Base-by-base conservation (phyloP, 805 yeast genomes). In the Ogataea paraovalis region DNA sequence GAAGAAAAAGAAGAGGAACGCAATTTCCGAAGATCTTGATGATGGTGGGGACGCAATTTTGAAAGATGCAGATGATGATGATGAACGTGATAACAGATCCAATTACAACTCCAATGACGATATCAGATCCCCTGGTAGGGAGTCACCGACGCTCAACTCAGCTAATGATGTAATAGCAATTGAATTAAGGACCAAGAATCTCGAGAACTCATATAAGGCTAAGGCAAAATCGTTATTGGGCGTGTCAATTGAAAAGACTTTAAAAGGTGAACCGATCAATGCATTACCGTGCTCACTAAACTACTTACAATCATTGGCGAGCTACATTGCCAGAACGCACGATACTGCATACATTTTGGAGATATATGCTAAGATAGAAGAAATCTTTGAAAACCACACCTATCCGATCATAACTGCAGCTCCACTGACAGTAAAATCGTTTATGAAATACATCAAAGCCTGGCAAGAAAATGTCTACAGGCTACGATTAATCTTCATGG, bases 391-490 rank as follows among this genome's bases (percentile, higher is more conserved):
- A 23, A 23, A 23, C n/a, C 13, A 13, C 5, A 14, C 12, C 22
- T 21, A n/a, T 14, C 30, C 41, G 4, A 3, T 22, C 5, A 16
- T 39, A 3, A 39, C 10, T 14, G 7, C 7, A n/a, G 13, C 21
- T 9, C 21, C 19, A 16, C 21, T 34, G 4, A 34, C 44, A 3
- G 22, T 42, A 4, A 22, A 33, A 32, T 22, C 25, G 14, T 53
- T 53, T 37, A 10, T 54, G 3, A 9, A 16, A 1, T 28, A 40
- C 42, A 56, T 42, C 38, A 20, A 41, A 13, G n/a, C 32, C 3
- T 58, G 62, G 62, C 42, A 48, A 18, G 37, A 37, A 2, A 43
- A 53, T 13, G 32, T 58, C 1, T 5, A 27, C 13, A 38, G 42
- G 21, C 39, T 58, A 39, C 16, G 43, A 21, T 10, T 52, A 2